Evolutionary conservation across 2,329 filamentous ascomycete genomes (phyloP), one percentile per base, ranked within the genome.

Genomic region (Calycina herbarum): DNA sequence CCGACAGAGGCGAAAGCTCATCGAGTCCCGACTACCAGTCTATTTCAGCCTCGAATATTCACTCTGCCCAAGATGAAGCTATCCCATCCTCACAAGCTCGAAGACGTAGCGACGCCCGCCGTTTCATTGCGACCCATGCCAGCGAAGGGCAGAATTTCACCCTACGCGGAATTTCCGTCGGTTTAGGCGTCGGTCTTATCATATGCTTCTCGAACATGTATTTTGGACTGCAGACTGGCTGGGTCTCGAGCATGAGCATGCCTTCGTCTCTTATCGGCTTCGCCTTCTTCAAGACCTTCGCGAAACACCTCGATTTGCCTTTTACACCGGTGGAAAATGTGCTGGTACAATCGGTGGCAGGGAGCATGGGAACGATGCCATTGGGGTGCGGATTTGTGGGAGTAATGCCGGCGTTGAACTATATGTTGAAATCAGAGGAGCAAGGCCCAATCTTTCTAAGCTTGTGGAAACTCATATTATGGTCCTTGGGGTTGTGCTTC

Each of bases 201-300:
- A 97, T 98, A 74, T 95, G 92, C 76, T 97, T 97, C 77, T 96
- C 92, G 62, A 99, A 99, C 76, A 97, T 96, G 82, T 99, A 98
- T 78, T 99, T 99, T 77, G 95, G 95, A n/a, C 82, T 99, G 38
- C 95, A 98, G 79, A 96, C 75, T 15, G 89, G 89, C 70, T 91
- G 89, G 89, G 86, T 92, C 45, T 87, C 89, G 73, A 92, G 92
- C 71, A 98, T 99, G 95, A 92, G 93, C 17, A 97, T 99, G 93
- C 95, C 95, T 0, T 92, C 93, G 1, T 95, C 93, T 27, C 82
- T 99, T 66, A 92, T 99, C 75, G 94, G 95, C 1, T 98, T 97
- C 76, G 94, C 93, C 11, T 90, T 96, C 72, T 99, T 99, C 83
- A 93, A 92, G 74, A 84, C 89, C 5, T 78, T 97, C 1, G 86